Base-by-base conservation (phyloP, 768 basidiomycete genomes). In the Tulasnella sp. region DNA sequence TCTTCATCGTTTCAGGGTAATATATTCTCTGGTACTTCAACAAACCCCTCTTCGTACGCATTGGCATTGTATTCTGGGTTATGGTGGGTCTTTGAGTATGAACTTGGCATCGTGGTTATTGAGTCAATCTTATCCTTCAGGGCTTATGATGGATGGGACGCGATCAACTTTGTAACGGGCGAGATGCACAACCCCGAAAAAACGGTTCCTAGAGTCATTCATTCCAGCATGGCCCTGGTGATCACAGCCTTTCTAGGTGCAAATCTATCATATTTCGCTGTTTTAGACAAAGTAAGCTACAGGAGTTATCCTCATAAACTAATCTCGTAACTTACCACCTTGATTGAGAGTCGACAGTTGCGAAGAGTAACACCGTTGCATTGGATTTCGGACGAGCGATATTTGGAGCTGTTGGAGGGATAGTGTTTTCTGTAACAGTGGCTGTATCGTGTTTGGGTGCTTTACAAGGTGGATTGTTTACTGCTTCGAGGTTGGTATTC, bases 91-190 rank as follows among this genome's bases (percentile, higher is more conserved):
- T 16, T n/a, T n/a, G n/a, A n/a, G n/a, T n/a, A n/a, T n/a, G n/a
- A n/a, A n/a, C n/a, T n/a, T n/a, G n/a, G n/a, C n/a, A n/a, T n/a
- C n/a, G n/a, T n/a, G n/a, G n/a, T n/a, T n/a, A n/a, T n/a, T n/a
- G n/a, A n/a, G n/a, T n/a, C n/a, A n/a, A n/a, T n/a, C n/a, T n/a
- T n/a, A n/a, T n/a, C n/a, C n/a, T n/a, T 39, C n/a, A 54, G 68
- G 88, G 91, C 91, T 1, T 91, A 88, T 57, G 91, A 91, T 64
- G 93, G 93, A 0, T 99, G 91, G 91, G 92, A 92, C 53, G 61
- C 62, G 40, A 62, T 61, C 25, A 91, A 89, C 62, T 93, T 83
- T 56, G 86, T 96, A 13, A 86, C 83, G 12, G 92, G 86, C 25
- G 90, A 90, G 64, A 85, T 96, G 68, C 68, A 71, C 48, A 76